Evolutionary conservation across 176 grass and related monocot genomes (phyloP), one percentile per base, ranked within the genome.

Genomic region (Cocos nucifera): DNA sequence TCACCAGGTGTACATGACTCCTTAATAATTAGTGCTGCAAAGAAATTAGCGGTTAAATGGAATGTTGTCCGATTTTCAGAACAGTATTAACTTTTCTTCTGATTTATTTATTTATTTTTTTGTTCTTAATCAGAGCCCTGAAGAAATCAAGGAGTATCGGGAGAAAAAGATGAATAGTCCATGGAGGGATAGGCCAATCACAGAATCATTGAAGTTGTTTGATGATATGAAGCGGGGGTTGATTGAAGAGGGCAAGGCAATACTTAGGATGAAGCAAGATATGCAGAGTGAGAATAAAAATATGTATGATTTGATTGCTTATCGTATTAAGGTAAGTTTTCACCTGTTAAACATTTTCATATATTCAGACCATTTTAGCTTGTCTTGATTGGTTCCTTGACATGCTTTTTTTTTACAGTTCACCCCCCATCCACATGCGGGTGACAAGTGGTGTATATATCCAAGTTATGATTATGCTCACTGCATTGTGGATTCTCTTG

Each of bases 281-380:
- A 98, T 98, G 93, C 93, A 98, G 73, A 98, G 81, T 65, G 87
- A 98, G 5, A 98, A 98, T 61, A 98, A 92, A 70, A 98, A 98
- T 53, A 92, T 98, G 87, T 88, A 86, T 65, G 88, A 98, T 60
- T 77, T 98, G 53, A 92, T 98, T 69, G 93, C 93, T 64, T 98
- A 98, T 73, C 83, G 93, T 64, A 92, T 98, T 78, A 98, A 98
- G 83, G 93, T 98, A 82, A 79, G 81, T 53, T 23, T 8, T 30
- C 64, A 14, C 63, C 53, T 21, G 48, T 71, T 24, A 74, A 39
- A 28, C 60, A 44, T 1, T 24, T 44, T 48, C 4, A 6, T 20
- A 22, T 25, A 20, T 55, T 62, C 6, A 62, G 19, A 3, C 22
- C 23, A 73, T 49, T 27, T 63, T 49, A 10, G 54, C 52, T 39